A percentile compares a stretch with the other conserved stretches of the same genome.
Conservation (phyloP, 2,329 filamentous ascomycete species). For the Corynespora cassiicola region DNA sequence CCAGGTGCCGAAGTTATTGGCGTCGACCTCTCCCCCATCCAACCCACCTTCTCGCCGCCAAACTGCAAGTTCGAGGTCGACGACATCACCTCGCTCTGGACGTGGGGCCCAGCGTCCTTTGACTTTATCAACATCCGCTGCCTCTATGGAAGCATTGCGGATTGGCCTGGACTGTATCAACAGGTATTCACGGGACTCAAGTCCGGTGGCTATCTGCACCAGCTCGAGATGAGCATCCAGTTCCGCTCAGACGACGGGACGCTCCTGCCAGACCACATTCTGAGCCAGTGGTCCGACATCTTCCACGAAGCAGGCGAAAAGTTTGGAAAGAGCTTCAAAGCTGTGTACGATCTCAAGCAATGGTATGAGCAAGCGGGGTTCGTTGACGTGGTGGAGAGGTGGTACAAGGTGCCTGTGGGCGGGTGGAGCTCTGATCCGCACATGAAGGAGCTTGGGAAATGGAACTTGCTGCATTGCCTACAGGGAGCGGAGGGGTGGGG, state of each 20-base stretch:
- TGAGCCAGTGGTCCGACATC: slow-evolving; percentile 30
- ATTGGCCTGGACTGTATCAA: slow-evolving; percentile 49
- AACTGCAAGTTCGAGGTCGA: slow-evolving; percentile 56
- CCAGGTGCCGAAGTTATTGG: slow-evolving; percentile 51
- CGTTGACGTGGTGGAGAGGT: slow-evolving; percentile 27
- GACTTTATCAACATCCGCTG: slow-evolving; percentile 54
- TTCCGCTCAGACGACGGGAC: slow-evolving; percentile 48
- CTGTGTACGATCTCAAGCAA: slow-evolving; percentile 30
- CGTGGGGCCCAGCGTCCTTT: slow-evolving; percentile 29
- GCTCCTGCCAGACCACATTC: slow-evolving; percentile 34
- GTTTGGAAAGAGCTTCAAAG: slow-evolving; percentile 34
- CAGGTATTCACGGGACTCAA: slow-evolving; percentile 32
- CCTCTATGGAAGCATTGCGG: slow-evolving; percentile 50
- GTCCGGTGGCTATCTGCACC: slow-evolving; percentile 49
- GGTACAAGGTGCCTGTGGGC: slow-evolving; percentile 38
- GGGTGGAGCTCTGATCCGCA: slow-evolving; percentile 34
- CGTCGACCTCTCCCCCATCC: slow-evolving; percentile 55
- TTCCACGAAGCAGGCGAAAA: slow-evolving; percentile 29
- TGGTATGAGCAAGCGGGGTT: slow-evolving; percentile 36
- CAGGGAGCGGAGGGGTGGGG: slow-evolving; percentile 36
- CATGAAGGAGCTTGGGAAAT: slow-evolving; percentile 41
- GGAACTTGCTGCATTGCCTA: slow-evolving; percentile 38
- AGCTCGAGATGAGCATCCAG: slow-evolving; percentile 50
- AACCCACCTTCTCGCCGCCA: slow-evolving; percentile 51
- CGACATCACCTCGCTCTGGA: slow-evolving; percentile 50